Evolutionary conservation across 257 asterid genomes (phyloP).

Genomic region (Avicennia marina): DNA sequence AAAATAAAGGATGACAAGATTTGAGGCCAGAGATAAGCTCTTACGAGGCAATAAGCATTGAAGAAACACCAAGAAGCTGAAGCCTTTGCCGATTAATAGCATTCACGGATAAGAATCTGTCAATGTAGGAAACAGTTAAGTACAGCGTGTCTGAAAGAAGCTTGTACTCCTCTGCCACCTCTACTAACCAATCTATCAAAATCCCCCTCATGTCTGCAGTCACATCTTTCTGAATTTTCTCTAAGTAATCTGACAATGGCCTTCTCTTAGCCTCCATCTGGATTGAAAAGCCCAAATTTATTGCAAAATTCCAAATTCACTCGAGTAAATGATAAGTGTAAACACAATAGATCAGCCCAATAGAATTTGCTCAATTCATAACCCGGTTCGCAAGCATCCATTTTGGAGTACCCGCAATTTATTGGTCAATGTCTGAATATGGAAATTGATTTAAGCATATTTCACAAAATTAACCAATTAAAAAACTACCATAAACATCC

Average conservation of each 20-base stretch:
- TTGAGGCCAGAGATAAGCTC: slow-evolving; percentile 14
- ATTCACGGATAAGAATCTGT: slow-evolving; percentile 56
- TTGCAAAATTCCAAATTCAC: background rate
- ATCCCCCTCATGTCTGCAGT: slow-evolving; percentile 82
- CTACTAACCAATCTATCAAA: slow-evolving; percentile 90
- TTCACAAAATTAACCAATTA: too few species aligned
- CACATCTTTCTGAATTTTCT: slow-evolving; percentile 68
- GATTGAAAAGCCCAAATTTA: slow-evolving; percentile 6
- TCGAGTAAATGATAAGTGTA: too few species aligned
- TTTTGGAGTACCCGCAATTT: too few species aligned
- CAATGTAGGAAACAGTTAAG: slow-evolving; percentile 59
- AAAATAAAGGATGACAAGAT: background rate
- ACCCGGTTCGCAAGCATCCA: background rate
- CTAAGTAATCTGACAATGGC: slow-evolving; percentile 65
- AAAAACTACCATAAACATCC: too few species aligned
- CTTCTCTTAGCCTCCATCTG: slow-evolving; percentile 69
- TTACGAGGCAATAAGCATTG: slow-evolving; percentile 98
- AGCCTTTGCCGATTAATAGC: slow-evolving; percentile 50
- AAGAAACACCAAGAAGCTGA: slow-evolving; percentile 96
- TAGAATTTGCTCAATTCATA: too few species aligned
- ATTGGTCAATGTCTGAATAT: too few species aligned
- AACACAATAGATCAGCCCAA: too few species aligned
- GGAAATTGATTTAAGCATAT: too few species aligned
- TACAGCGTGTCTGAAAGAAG: slow-evolving; percentile 74
- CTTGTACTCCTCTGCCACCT: slow-evolving; percentile 86